phyloP scores from a whole-genome alignment of 805 yeast species.

The Saturnispora kantuleensis region DNA sequence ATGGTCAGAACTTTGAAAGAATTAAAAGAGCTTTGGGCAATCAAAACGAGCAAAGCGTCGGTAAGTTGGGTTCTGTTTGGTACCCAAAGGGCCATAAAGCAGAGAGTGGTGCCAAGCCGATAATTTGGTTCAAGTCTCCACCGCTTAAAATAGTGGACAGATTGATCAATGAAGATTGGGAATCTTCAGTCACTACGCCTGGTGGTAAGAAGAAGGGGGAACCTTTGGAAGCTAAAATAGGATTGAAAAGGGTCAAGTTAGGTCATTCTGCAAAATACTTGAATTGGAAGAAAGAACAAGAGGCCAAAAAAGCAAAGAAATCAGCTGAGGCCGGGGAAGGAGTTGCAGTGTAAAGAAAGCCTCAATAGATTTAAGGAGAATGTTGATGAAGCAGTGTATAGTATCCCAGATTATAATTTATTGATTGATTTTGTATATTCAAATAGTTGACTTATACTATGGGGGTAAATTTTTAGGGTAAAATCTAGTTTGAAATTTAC shows the following conservation, averaged over 20 bases:
- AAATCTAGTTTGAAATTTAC: too few relatives aligned
- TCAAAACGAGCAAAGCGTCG: slow-evolving; percentile 12
- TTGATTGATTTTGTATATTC: too few relatives aligned
- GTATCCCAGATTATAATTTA: too few relatives aligned
- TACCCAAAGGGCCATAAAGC: neutral
- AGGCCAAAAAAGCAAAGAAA: slow-evolving; percentile 3
- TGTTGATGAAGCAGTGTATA: too few relatives aligned
- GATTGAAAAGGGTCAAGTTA: slow-evolving; percentile 31
- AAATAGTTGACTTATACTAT: neutral
- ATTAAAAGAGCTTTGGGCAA: slow-evolving; percentile 12
- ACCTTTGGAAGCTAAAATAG: slow-evolving; percentile 7
- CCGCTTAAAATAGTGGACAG: slow-evolving; percentile 41
- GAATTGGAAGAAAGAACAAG: slow-evolving; percentile 38
- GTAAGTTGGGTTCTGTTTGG: slow-evolving; percentile 3
- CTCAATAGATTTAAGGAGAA: neutral
- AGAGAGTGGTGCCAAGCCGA: slow-evolving; percentile 20
- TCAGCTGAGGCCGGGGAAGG: too few relatives aligned
- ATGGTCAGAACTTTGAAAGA: slow-evolving; percentile 24
- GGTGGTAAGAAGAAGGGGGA: slow-evolving; percentile 8
- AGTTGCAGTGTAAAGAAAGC: too few relatives aligned
- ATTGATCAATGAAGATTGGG: slow-evolving; percentile 19
- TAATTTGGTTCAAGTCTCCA: slow-evolving; percentile 63
- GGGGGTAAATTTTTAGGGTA: too few relatives aligned
- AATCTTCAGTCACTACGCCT: slow-evolving; percentile 9
- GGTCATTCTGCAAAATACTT: slow-evolving; percentile 72